Evolutionary conservation across 2,329 filamentous ascomycete species (phyloP).

Genomic region (Hypoxylon sp.): DNA sequence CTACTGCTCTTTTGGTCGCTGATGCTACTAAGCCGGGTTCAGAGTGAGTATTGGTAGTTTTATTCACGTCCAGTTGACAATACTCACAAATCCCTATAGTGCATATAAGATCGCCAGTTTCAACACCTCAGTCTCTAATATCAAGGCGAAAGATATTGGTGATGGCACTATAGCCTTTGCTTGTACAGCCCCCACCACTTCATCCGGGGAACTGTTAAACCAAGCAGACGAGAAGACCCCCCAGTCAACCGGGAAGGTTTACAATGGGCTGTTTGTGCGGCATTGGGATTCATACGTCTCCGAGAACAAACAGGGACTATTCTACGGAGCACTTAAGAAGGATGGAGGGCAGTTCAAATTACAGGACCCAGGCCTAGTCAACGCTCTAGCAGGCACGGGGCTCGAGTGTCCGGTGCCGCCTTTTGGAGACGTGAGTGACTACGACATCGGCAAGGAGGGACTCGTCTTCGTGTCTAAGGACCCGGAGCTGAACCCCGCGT

Average conservation of each 20-base stretch:
- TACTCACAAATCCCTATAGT: slow-evolving; percentile 49
- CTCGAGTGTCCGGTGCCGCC: slow-evolving; percentile 79
- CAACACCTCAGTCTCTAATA: slow-evolving; percentile 68
- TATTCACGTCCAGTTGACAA: background rate
- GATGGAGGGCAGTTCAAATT: slow-evolving; percentile 60
- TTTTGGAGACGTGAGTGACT: slow-evolving; percentile 85
- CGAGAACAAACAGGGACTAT: slow-evolving; percentile 76
- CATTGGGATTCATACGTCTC: slow-evolving; percentile 87
- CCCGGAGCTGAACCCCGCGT: slow-evolving; percentile 76
- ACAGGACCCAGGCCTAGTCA: slow-evolving; percentile 65
- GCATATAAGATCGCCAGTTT: slow-evolving; percentile 65
- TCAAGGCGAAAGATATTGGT: slow-evolving; percentile 69
- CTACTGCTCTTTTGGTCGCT: slow-evolving; percentile 63
- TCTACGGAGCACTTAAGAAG: slow-evolving; percentile 56
- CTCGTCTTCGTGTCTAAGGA: slow-evolving; percentile 84
- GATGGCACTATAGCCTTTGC: slow-evolving; percentile 68
- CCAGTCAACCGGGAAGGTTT: slow-evolving; percentile 76
- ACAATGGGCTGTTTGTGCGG: slow-evolving; percentile 81
- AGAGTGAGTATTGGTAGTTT: slow-evolving; percentile 55
- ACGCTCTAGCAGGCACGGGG: slow-evolving; percentile 72
- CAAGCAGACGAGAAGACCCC: slow-evolving; percentile 71
- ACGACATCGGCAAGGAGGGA: slow-evolving; percentile 77
- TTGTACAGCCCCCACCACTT: slow-evolving; percentile 74
- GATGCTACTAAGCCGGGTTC: slow-evolving; percentile 55
- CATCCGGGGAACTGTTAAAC: slow-evolving; percentile 79